phyloP scores from a whole-genome alignment of 2,329 filamentous ascomycete genomes.

The Pseudogymnoascus sp. region DNA sequence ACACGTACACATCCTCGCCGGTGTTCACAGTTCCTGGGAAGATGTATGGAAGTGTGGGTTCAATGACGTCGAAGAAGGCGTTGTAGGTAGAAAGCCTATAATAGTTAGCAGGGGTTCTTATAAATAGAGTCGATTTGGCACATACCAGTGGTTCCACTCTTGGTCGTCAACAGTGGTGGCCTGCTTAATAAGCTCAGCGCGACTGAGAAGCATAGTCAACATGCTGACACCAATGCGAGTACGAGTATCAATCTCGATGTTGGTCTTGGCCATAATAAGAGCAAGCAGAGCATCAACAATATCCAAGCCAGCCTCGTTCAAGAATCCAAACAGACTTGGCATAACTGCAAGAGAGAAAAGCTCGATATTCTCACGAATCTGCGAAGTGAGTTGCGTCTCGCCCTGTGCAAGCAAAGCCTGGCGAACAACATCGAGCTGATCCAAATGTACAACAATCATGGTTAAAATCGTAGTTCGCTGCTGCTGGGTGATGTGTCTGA shows the following conservation, averaged over 20 bases:
- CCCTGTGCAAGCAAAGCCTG: conserved; percentile 67
- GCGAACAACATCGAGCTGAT: conserved; percentile 82
- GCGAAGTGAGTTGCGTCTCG: conserved; percentile 63
- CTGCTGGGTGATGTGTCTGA: conserved; percentile 84
- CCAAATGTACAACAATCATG: conserved; percentile 89
- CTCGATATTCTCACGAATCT: conserved; percentile 84
- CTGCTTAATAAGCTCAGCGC: conserved; percentile 88
- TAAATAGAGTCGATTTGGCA: conserved; percentile 10
- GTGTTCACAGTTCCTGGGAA: conserved; percentile 89
- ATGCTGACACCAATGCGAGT: conserved; percentile 84
- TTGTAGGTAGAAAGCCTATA: conserved; percentile 69
- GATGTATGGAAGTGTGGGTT: conserved; percentile 73
- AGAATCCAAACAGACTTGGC: conserved; percentile 79
- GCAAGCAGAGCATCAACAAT: conserved; percentile 87
- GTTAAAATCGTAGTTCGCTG: conserved; percentile 93
- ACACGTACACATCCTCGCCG: conserved; percentile 91
- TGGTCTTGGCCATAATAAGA: conserved; percentile 71
- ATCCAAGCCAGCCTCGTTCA: conserved; percentile 82
- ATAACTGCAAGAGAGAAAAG: conserved; percentile 83
- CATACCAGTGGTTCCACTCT: conserved; percentile 73
- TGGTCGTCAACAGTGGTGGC: conserved; percentile 60
- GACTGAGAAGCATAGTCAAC: conserved; percentile 87
- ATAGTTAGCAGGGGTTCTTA: conserved; percentile 26
- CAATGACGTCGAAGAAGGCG: conserved; percentile 75
- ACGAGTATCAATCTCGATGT: conserved; percentile 74